A percentile compares a stretch with the other conserved stretches of the same genome.
Conservation (phyloP, 805 yeast species). For the Wickerhamomyces canadensis region DNA sequence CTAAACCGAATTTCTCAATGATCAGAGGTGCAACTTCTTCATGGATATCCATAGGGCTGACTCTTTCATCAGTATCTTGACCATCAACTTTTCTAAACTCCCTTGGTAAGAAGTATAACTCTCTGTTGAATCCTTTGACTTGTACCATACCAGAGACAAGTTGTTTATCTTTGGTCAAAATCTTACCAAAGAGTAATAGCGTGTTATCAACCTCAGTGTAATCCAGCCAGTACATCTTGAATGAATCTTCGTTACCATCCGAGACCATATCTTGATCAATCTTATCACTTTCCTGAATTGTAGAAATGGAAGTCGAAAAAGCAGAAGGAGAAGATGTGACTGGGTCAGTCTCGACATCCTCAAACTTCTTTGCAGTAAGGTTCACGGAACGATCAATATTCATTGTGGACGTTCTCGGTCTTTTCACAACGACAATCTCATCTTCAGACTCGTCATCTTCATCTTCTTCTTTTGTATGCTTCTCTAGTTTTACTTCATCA, state of each 20-base stretch:
- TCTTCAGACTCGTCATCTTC: constrained; percentile 49
- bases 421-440: constrained; percentile 47
- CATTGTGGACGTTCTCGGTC: constrained; percentile 41
- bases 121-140: constrained; percentile 61
- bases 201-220: constrained; percentile 70
- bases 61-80: constrained; percentile 33
- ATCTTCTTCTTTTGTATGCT: constrained; percentile 12
- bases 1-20: constrained; percentile 56
- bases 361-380: constrained; percentile 23
- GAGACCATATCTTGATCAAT: constrained; percentile 18
- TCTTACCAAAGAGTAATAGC: constrained; percentile 76
- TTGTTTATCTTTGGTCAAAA: constrained; percentile 50
- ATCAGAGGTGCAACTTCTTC: constrained; percentile 70
- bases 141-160: constrained; percentile 74
- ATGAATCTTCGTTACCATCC: constrained; percentile 29
- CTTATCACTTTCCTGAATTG: constrained; percentile 9
- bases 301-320: constrained; percentile 1
- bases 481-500: constrained; percentile 2
- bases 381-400: constrained; percentile 38
- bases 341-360: constrained; percentile 7
- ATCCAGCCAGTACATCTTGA: constrained; percentile 88
- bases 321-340: constrained; percentile 17
- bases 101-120: constrained; percentile 75
- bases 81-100: constrained; percentile 39
- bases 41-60: constrained; percentile 60